Evolutionary conservation across 305 asterid genomes (phyloP).

Genomic region (Ilex paraguariensis): DNA sequence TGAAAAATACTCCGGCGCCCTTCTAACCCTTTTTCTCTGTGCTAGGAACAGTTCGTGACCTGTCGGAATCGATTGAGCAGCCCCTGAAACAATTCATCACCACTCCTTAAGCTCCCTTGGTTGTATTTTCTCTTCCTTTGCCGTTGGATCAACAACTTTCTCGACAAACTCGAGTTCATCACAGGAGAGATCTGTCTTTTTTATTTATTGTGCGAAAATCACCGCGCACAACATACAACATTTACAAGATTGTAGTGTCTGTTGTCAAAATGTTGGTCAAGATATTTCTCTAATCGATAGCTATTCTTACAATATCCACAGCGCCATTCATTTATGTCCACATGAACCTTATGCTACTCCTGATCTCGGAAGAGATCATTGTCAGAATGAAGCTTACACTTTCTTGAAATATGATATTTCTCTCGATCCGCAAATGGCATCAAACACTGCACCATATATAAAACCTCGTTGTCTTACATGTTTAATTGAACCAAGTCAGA

Average conservation of each 20-base stretch:
- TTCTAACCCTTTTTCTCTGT: no score
- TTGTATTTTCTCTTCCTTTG: no score
- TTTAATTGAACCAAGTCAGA: neutral
- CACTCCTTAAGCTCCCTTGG: no score
- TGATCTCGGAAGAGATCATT: slow-evolving; percentile 86
- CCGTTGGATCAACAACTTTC: no score
- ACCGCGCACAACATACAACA: slow-evolving; percentile 54
- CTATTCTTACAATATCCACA: slow-evolving; percentile 87
- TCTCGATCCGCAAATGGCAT: slow-evolving; percentile 68
- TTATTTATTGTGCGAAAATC: no score
- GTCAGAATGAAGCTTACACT: slow-evolving; percentile 72
- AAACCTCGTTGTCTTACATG: neutral
- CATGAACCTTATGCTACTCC: slow-evolving; percentile 79
- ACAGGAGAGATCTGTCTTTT: no score
- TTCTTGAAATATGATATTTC: slow-evolving; percentile 58
- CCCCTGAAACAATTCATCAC: no score
- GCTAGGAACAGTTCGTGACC: no score
- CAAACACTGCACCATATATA: slow-evolving; percentile 54
- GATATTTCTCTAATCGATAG: slow-evolving; percentile 70
- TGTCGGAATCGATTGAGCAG: no score
- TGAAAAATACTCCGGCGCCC: no score
- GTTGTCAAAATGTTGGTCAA: slow-evolving; percentile 94
- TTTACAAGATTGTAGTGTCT: slow-evolving; percentile 78
- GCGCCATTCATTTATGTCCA: slow-evolving; percentile 80
- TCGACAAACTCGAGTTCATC: no score